phyloP scores from a whole-genome alignment of 139 green algal genomes.

The Tetradesmus lagerheimii region DNA sequence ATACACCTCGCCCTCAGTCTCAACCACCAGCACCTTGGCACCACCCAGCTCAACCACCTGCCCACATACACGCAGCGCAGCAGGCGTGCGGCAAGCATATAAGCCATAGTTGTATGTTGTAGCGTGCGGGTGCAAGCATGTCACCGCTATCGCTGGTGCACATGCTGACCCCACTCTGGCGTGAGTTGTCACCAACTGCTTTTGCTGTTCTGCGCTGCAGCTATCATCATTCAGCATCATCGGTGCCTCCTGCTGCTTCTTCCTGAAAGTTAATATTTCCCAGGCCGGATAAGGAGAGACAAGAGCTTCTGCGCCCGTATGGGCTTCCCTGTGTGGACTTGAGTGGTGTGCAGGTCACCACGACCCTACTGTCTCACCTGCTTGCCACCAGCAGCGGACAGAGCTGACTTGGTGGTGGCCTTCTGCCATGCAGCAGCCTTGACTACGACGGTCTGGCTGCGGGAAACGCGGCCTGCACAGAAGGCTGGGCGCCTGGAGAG shows the following conservation, averaged over 20 bases:
- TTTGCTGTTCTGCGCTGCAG: not conserved
- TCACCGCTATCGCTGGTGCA: not conserved
- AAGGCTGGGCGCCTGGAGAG: not conserved
- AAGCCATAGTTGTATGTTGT: not conserved
- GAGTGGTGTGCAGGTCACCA: not conserved
- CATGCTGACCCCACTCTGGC: not conserved
- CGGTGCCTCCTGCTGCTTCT: not conserved
- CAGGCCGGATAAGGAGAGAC: too few species aligned
- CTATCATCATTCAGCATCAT: not conserved
- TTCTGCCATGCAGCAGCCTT: constrained; percentile 39
- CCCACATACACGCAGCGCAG: not conserved
- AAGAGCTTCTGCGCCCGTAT: not conserved
- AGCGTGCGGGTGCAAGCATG: not conserved
- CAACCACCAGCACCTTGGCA: constrained; percentile 14
- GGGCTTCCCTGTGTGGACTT: not conserved
- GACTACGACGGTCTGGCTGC: constrained; percentile 3
- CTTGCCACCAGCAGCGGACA: not conserved
- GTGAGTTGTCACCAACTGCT: not conserved
- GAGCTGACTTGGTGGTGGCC: constrained; percentile 9
- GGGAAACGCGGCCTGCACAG: not conserved
- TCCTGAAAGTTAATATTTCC: too few species aligned
- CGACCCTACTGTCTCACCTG: not conserved
- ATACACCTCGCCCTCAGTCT: constrained; percentile 55
- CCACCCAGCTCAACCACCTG: constrained; percentile 26
- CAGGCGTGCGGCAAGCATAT: not conserved